These are phyloP conservation scores for Trichoderma sp. DNA, from an alignment of 2,329 filamentous ascomycete species.

Conservation along the genomic window DNA sequence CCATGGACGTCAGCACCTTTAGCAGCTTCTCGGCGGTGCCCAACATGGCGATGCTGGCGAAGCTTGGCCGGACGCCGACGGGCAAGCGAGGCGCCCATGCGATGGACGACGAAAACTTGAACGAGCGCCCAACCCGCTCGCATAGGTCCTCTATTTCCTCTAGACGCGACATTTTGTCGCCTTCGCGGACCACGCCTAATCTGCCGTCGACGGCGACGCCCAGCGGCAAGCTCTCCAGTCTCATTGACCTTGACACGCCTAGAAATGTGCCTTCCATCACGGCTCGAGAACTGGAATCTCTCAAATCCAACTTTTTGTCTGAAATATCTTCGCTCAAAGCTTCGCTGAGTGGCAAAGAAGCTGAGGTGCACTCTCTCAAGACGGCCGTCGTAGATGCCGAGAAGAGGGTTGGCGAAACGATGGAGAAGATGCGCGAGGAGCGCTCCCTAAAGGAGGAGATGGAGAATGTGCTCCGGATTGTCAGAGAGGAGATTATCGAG, in stretches of 20 bases:
- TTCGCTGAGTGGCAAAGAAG: slow-evolving; percentile 88
- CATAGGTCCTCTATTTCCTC: slow-evolving; percentile 56
- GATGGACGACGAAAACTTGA: slow-evolving; percentile 68
- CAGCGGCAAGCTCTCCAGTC: slow-evolving; percentile 63
- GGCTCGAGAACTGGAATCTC: slow-evolving; percentile 85
- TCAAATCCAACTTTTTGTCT: slow-evolving; percentile 88
- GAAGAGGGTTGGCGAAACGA: slow-evolving; percentile 82
- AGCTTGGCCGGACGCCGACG: slow-evolving; percentile 66
- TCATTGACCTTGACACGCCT: slow-evolving; percentile 81
- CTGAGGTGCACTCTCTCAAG: slow-evolving; percentile 85
- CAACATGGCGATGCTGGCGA: slow-evolving; percentile 82
- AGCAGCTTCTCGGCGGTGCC: slow-evolving; percentile 89
- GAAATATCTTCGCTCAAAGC: slow-evolving; percentile 95
- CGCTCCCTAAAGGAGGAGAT: slow-evolving; percentile 75
- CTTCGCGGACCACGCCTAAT: slow-evolving; percentile 40
- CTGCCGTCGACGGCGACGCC: slow-evolving; percentile 48
- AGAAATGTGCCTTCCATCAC: slow-evolving; percentile 89
- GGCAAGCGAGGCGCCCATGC: slow-evolving; percentile 44
- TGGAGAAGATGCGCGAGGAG: slow-evolving; percentile 83
- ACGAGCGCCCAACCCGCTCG: slow-evolving; percentile 66
- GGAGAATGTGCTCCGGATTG: slow-evolving; percentile 76
- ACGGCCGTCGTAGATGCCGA: slow-evolving; percentile 88
- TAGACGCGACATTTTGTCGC: slow-evolving; percentile 39
- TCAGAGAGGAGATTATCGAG: slow-evolving; percentile 79
- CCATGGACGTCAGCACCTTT: slow-evolving; percentile 72